These are phyloP conservation scores for Sporothrix euskadiensis DNA, from an alignment of 2,329 filamentous ascomycete genomes.

Conservation along the genomic window DNA sequence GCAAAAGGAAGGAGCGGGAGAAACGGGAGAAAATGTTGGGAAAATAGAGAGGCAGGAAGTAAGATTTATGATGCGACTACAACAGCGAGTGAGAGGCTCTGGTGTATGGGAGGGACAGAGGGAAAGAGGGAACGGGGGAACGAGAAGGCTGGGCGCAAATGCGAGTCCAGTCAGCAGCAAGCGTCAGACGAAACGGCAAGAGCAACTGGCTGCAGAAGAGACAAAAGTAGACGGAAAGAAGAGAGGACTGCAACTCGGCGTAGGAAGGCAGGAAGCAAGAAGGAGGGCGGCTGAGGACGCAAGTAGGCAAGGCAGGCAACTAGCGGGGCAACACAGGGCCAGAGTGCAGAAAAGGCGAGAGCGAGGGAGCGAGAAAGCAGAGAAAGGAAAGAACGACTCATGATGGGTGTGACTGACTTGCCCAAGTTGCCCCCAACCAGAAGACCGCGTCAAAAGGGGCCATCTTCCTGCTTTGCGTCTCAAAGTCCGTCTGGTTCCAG, in stretches of 20 bases:
- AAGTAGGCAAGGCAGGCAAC: constrained; percentile 2
- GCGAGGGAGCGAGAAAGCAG: neutral
- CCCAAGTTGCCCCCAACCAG: neutral
- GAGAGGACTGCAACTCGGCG: neutral
- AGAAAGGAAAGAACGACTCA: neutral
- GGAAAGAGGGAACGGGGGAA: neutral
- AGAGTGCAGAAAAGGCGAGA: neutral
- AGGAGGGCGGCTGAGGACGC: constrained; percentile 10
- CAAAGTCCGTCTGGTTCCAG: neutral
- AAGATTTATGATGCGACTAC: constrained; percentile 17
- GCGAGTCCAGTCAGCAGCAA: neutral
- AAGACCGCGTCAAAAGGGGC: neutral
- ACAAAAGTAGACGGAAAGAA: no score
- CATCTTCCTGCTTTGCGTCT: constrained; percentile 17
- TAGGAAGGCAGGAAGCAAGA: neutral
- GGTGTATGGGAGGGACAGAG: neutral
- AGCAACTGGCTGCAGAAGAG: neutral
- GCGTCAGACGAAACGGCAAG: constrained; percentile 7
- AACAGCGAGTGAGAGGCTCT: neutral
- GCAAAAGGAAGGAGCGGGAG: neutral
- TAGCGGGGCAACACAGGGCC: constrained; percentile 12
- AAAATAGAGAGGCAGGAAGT: neutral
- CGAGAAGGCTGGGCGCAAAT: neutral
- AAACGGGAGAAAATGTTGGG: constrained; percentile 8
- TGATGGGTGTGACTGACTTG: constrained; percentile 13